Conservation (phyloP, 495 filamentous ascomycete genomes). For the Bathelium albidoporum region DNA sequence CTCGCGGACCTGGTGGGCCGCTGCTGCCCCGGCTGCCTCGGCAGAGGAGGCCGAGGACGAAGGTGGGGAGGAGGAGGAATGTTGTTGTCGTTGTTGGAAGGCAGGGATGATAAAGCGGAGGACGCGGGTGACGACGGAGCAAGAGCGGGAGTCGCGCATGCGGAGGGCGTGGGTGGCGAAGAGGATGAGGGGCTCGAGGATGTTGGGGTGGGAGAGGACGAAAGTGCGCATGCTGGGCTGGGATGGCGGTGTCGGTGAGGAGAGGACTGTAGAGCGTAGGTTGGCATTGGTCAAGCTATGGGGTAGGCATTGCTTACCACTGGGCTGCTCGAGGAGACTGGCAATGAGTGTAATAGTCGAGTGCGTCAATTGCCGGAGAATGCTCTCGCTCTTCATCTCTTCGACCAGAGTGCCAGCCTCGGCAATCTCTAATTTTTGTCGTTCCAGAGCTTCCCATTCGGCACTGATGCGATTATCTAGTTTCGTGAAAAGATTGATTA, state of each 20-base stretch:
- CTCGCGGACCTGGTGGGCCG: slow-evolving; percentile 67
- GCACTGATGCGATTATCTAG: slow-evolving; percentile 75
- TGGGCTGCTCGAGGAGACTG: slow-evolving; percentile 57
- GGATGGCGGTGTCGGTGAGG: slow-evolving; percentile 39
- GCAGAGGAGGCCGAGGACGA: slow-evolving; percentile 17
- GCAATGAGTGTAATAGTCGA: slow-evolving; percentile 85
- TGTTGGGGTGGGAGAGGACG: slow-evolving; percentile 63
- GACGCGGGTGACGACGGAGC: slow-evolving; percentile 71
- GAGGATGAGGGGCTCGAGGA: slow-evolving; percentile 78
- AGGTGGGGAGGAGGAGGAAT: slow-evolving; percentile 73
- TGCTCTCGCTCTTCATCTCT: slow-evolving; percentile 98
- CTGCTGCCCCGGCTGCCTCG: slow-evolving; percentile 35
- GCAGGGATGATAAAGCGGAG: slow-evolving; percentile 75
- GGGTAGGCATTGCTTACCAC: not conserved
- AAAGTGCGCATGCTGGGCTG: slow-evolving; percentile 38
- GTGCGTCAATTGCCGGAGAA: slow-evolving; percentile 85
- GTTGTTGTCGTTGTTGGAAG: slow-evolving; percentile 46
- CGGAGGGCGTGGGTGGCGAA: slow-evolving; percentile 86
- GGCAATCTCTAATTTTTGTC: slow-evolving; percentile 50
- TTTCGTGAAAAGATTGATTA: slow-evolving; percentile 71
- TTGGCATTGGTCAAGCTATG: not conserved
- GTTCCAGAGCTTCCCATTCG: slow-evolving; percentile 67
- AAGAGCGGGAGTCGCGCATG: slow-evolving; percentile 84
- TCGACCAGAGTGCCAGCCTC: slow-evolving; percentile 66
- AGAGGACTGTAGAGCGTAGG: slow-evolving; percentile 24